Conservation (phyloP, 2,329 filamentous ascomycete genomes). For the Penicillium sp. region DNA sequence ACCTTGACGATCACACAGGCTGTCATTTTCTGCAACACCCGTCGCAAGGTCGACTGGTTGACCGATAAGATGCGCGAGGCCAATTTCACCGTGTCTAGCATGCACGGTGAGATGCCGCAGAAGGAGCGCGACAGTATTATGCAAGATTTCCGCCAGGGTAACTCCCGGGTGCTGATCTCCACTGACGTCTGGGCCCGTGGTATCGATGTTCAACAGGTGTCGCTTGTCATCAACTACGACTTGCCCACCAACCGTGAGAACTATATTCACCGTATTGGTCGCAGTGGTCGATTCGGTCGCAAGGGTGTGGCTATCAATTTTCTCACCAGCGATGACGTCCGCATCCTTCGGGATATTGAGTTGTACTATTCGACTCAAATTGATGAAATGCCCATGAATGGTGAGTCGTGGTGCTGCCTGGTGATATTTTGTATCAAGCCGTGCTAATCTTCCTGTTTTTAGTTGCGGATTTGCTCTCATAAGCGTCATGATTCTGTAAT, state of each 20-base stretch:
- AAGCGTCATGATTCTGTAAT: slow-evolving; percentile 16
- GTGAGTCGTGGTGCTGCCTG: slow-evolving; percentile 52
- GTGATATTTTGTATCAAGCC: not conserved
- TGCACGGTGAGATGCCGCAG: slow-evolving; percentile 99
- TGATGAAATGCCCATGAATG: slow-evolving; percentile 99
- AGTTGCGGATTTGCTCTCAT: slow-evolving; percentile 43
- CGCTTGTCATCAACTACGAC: slow-evolving; percentile 99
- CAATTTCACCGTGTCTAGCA: slow-evolving; percentile 99
- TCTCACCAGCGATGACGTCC: slow-evolving; percentile 97
- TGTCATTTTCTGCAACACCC: slow-evolving; percentile 99
- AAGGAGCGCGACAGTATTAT: slow-evolving; percentile 97
- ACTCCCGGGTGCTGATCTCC: slow-evolving; percentile 96
- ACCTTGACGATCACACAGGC: slow-evolving; percentile 99
- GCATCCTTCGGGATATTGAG: slow-evolving; percentile 99
- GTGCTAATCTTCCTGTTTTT: slow-evolving; percentile 14
- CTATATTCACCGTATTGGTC: slow-evolving; percentile 99
- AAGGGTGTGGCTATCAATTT: slow-evolving; percentile 99
- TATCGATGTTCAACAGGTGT: slow-evolving; percentile 99
- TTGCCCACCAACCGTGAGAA: slow-evolving; percentile 98
- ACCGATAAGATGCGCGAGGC: slow-evolving; percentile 98
- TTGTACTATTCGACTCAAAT: slow-evolving; percentile 99
- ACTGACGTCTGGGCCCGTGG: slow-evolving; percentile 97
- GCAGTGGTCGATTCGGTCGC: slow-evolving; percentile 98
- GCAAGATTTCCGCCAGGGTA: slow-evolving; percentile 99
- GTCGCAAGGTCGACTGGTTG: slow-evolving; percentile 99